These are phyloP conservation scores for Teratosphaeria nubilosa DNA, from an alignment of 2,329 filamentous ascomycete genomes.

Conservation along the genomic window DNA sequence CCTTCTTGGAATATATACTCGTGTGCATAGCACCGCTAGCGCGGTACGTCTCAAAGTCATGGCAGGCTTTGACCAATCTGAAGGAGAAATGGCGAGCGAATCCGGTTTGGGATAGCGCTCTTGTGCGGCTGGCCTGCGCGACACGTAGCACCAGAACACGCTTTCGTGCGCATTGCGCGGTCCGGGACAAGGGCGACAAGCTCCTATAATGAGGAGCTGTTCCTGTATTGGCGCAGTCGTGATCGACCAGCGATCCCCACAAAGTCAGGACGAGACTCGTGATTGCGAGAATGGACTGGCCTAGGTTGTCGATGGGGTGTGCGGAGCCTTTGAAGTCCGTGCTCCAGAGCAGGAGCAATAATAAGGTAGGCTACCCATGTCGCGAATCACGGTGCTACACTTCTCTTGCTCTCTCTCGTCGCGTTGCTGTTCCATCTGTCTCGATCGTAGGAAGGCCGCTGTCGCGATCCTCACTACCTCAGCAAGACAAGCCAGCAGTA, in stretches of 20 bases:
- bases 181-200: neutral
- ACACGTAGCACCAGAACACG: neutral
- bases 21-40: neutral
- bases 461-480: neutral
- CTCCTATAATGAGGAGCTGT: neutral
- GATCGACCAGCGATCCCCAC: slow-evolving; percentile 3
- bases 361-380: neutral
- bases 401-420: neutral
- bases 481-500: neutral
- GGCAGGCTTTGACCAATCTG: neutral
- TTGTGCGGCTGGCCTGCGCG: neutral
- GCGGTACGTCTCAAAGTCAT: neutral
- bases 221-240: neutral
- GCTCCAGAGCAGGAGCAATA: slow-evolving; percentile 1
- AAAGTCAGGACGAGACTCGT: neutral
- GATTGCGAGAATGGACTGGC: slow-evolving; percentile 1
- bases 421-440: neutral
- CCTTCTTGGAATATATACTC: neutral
- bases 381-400: neutral
- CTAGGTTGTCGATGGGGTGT: slow-evolving; percentile 4
- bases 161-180: neutral
- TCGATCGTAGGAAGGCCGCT: neutral
- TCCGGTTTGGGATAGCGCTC: neutral
- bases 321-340: slow-evolving; percentile 8
- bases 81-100: neutral